These are phyloP conservation scores for Fagopyrum tataricum DNA, from an alignment of 148 eudicot species.

Conservation along the genomic window DNA sequence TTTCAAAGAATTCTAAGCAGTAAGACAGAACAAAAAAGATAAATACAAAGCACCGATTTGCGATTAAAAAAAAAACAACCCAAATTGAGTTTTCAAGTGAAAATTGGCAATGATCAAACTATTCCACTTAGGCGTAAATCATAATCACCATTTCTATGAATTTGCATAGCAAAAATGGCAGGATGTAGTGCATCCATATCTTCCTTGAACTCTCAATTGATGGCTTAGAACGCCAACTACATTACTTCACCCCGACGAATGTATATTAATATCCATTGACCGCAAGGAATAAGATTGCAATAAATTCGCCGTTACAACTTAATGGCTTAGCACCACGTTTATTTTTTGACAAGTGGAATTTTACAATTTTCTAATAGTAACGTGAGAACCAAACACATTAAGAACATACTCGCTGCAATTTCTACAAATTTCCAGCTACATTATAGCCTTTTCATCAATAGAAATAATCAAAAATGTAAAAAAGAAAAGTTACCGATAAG, in stretches of 20 bases:
- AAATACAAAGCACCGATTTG: not conserved
- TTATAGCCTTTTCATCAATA: slow-evolving; percentile 19
- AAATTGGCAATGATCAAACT: not conserved
- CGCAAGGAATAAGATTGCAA: not conserved
- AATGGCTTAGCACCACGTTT: not conserved
- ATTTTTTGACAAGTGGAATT: slow-evolving; percentile 7
- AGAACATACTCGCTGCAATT: slow-evolving; percentile 17
- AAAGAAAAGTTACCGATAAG: slow-evolving; percentile 4
- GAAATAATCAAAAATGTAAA: slow-evolving; percentile 1
- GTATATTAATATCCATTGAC: slow-evolving; percentile 5
- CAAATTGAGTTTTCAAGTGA: slow-evolving; percentile 1
- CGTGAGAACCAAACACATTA: slow-evolving; percentile 25
- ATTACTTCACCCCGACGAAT: not conserved
- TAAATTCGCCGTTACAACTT: not conserved
- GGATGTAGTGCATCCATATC: slow-evolving; percentile 34
- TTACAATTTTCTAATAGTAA: not conserved
- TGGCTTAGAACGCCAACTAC: slow-evolving; percentile 11
- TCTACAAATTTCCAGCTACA: slow-evolving; percentile 28
- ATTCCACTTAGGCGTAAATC: not conserved
- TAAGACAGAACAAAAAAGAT: not conserved
- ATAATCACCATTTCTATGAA: slow-evolving; percentile 31
- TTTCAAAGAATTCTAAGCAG: no score
- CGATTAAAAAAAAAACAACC: not conserved
- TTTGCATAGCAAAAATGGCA: slow-evolving; percentile 23
- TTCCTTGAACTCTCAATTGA: slow-evolving; percentile 15